Percentiles rank a stretch among this genome's conserved stretches.
Conservation (phyloP, 2,329 filamentous ascomycete species). For the Aureobasidium sp. region DNA sequence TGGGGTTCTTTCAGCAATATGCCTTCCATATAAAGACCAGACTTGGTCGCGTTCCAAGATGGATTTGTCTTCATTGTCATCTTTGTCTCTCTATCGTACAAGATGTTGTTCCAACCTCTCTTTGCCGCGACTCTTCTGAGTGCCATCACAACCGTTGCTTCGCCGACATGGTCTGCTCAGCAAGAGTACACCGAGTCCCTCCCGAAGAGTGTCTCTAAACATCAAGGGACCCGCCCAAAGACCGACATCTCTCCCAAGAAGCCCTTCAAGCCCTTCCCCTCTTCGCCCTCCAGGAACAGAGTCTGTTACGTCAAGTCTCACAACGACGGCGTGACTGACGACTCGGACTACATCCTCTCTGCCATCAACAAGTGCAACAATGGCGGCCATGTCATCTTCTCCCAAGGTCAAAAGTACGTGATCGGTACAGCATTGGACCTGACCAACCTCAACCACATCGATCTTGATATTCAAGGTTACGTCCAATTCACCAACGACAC, state of each 20-base stretch:
- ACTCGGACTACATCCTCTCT: conserved; percentile 43
- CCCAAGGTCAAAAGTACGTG: conserved; percentile 46
- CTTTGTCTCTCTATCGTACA: neutral
- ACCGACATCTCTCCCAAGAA: conserved; percentile 28
- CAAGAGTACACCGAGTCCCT: conserved; percentile 20
- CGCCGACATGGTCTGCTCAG: conserved; percentile 22
- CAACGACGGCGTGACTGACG: conserved; percentile 36
- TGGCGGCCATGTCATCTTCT: conserved; percentile 53
- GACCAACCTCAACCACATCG: conserved; percentile 54
- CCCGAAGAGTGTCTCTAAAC: conserved; percentile 17
- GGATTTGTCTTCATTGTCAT: neutral
- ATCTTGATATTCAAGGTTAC: conserved; percentile 52
- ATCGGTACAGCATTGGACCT: conserved; percentile 57
- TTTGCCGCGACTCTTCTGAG: conserved; percentile 15
- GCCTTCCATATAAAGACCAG: neutral
- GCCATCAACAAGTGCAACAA: conserved; percentile 53
- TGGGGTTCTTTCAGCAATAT: neutral
- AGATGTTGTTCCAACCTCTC: conserved; percentile 13
- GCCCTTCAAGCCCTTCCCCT: conserved; percentile 27
- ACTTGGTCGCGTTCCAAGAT: neutral
- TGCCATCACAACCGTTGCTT: conserved; percentile 17
- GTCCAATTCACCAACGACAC: conserved; percentile 58
- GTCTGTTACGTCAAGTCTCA: conserved; percentile 32
- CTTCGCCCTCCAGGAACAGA: conserved; percentile 28
- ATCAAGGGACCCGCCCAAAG: conserved; percentile 24